A percentile compares a stretch with the other conserved stretches of the same genome.
Evolutionary conservation across 2,329 filamentous ascomycete species (phyloP).

Genomic region (Cadophora sp.): DNA sequence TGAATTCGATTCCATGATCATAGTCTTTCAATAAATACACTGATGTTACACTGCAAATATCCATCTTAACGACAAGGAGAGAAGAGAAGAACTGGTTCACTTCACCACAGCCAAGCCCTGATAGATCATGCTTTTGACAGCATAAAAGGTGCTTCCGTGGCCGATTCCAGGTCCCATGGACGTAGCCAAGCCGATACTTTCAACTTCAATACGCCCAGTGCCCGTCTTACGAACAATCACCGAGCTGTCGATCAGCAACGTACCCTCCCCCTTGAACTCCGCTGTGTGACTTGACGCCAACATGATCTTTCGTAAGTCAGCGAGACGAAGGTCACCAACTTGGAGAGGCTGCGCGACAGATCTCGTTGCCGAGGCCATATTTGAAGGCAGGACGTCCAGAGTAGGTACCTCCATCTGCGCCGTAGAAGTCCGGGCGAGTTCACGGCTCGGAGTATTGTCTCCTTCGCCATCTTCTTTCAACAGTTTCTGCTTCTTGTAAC

Average conservation of each 20-base stretch:
- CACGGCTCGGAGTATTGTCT: slow-evolving; percentile 41
- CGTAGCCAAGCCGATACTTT: slow-evolving; percentile 68
- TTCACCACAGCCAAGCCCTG: slow-evolving; percentile 91
- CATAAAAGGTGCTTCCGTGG: slow-evolving; percentile 75
- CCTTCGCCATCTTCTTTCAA: slow-evolving; percentile 54
- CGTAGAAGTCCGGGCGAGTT: slow-evolving; percentile 32
- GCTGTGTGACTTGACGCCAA: slow-evolving; percentile 82
- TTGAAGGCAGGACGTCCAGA: slow-evolving; percentile 58
- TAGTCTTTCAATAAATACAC: slow-evolving; percentile 27
- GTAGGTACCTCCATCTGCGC: slow-evolving; percentile 38
- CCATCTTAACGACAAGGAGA: background rate
- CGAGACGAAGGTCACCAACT: slow-evolving; percentile 89
- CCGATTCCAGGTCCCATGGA: slow-evolving; percentile 49
- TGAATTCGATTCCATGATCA: slow-evolving; percentile 17
- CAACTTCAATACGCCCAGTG: slow-evolving; percentile 87
- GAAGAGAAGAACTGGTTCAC: slow-evolving; percentile 43
- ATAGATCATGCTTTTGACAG: slow-evolving; percentile 90
- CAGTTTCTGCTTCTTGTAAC: slow-evolving; percentile 52
- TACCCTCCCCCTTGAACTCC: slow-evolving; percentile 93
- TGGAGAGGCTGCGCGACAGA: slow-evolving; percentile 87
- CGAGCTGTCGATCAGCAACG: slow-evolving; percentile 83
- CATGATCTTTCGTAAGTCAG: slow-evolving; percentile 86
- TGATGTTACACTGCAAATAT: slow-evolving; percentile 34
- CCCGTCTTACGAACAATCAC: slow-evolving; percentile 90
- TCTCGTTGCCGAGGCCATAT: slow-evolving; percentile 73